phyloP scores from a whole-genome alignment of 2,329 filamentous ascomycete species.

The Sarocladium brachiariae region DNA sequence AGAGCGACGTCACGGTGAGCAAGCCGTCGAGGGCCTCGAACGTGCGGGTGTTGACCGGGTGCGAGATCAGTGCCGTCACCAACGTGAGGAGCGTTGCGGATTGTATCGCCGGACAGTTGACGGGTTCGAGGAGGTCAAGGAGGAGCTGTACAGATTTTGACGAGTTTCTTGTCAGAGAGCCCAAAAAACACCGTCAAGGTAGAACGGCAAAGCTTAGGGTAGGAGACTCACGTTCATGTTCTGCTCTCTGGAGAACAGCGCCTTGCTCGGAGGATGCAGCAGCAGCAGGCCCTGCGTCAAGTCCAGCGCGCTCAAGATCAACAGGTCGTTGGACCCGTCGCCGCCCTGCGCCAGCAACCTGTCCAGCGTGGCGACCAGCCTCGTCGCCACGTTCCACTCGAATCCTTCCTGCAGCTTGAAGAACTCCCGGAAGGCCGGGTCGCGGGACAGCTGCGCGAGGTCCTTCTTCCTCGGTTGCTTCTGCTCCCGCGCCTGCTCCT shows the following conservation, averaged over 20 bases:
- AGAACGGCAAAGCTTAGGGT: too few species aligned
- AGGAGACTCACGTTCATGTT: conserved; percentile 76
- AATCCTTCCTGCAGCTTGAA: conserved; percentile 96
- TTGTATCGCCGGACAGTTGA: conserved; percentile 88
- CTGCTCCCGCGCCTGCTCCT: conserved; percentile 22
- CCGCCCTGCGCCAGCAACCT: conserved; percentile 75
- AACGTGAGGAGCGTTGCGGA: conserved; percentile 84
- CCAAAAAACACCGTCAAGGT: too few species aligned
- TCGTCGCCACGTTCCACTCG: conserved; percentile 91
- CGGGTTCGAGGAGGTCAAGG: conserved; percentile 86
- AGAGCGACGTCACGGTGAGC: conserved; percentile 83
- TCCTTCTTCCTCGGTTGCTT: conserved; percentile 46
- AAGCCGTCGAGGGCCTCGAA: conserved; percentile 92
- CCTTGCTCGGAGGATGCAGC: conserved; percentile 82
- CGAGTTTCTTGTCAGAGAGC: conserved; percentile 7
- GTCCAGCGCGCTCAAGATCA: conserved; percentile 83
- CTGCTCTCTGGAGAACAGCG: conserved; percentile 79
- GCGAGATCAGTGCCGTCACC: conserved; percentile 80
- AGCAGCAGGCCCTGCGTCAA: conserved; percentile 83
- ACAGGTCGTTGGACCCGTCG: conserved; percentile 76
- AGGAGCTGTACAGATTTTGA: conserved; percentile 60
- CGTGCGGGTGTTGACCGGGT: conserved; percentile 78
- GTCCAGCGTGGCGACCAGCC: conserved; percentile 79
- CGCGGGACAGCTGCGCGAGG: conserved; percentile 64
- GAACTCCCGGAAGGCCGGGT: conserved; percentile 90